A percentile compares a stretch with the other conserved stretches of the same genome.
These are phyloP conservation scores for Avena eriantha DNA, from an alignment of 176 grass and related monocot species.

Conservation along the genomic window DNA sequence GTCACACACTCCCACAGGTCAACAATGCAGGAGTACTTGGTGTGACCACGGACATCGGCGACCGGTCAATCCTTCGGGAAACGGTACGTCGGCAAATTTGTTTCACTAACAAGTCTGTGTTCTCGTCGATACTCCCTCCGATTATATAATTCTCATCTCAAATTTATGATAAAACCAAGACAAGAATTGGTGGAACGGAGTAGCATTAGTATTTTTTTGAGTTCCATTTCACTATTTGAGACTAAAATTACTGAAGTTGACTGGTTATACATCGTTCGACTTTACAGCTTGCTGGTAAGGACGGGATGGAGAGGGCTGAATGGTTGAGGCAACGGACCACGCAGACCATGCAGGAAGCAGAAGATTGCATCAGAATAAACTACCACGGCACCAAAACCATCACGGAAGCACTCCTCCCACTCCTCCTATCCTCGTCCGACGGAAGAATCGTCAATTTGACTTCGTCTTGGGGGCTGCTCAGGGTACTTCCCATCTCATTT, in stretches of 20 bases:
- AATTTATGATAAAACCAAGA: too few species aligned
- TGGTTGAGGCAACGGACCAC: conserved; percentile 42
- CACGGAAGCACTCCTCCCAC: conserved; percentile 55
- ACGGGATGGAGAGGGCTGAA: not conserved
- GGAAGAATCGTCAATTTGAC: conserved; percentile 65
- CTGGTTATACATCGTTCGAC: not conserved
- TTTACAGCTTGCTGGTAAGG: conserved; percentile 1
- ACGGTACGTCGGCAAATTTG: not conserved
- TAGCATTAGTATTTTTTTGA: too few species aligned
- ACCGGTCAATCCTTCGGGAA: not conserved
- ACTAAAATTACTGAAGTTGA: not conserved
- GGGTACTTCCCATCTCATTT: not conserved
- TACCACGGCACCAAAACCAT: conserved; percentile 60
- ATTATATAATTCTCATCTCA: too few species aligned
- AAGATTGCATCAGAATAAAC: conserved; percentile 61
- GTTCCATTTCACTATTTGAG: not conserved
- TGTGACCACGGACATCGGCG: conserved; percentile 29
- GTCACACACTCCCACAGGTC: conserved; percentile 6
- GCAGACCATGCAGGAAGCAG: conserved; percentile 47
- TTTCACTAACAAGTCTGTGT: too few species aligned
- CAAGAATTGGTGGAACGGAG: too few species aligned
- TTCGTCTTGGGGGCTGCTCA: conserved; percentile 39
- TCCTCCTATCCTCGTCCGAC: conserved; percentile 48
- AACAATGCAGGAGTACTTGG: conserved; percentile 43
- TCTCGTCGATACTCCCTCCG: too few species aligned